phyloP scores from a whole-genome alignment of 352 stramenopile species.

The Phytopythium chamaehyphon region DNA sequence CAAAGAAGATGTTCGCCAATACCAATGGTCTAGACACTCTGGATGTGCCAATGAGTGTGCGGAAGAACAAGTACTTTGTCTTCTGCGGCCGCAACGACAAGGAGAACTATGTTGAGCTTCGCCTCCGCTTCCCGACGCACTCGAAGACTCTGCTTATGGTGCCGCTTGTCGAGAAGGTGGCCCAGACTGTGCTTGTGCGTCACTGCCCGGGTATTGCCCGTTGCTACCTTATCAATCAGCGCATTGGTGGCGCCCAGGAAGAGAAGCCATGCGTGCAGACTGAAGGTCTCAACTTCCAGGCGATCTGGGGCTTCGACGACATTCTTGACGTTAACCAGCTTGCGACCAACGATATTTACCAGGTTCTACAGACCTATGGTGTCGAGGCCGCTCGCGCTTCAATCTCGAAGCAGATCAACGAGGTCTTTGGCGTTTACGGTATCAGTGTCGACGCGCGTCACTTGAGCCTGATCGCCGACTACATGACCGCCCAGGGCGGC shows the following conservation, averaged over 20 bases:
- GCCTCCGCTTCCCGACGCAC: constrained; percentile 85
- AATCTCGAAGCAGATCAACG: constrained; percentile 98
- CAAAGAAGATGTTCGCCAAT: constrained; percentile 33
- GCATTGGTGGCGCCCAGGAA: constrained; percentile 68
- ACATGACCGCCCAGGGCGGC: constrained; percentile 98
- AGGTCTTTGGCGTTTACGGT: constrained; percentile 99
- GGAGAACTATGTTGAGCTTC: constrained; percentile 80
- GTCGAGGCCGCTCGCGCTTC: constrained; percentile 96
- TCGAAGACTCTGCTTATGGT: constrained; percentile 89
- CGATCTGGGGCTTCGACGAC: constrained; percentile 94
- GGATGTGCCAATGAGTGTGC: constrained; percentile 64
- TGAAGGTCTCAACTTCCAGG: constrained; percentile 98
- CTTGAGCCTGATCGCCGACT: constrained; percentile 98
- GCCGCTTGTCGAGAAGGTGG: constrained; percentile 83
- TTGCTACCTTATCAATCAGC: constrained; percentile 89
- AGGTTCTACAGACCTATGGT: constrained; percentile 96
- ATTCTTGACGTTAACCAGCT: constrained; percentile 94
- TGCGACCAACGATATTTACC: constrained; percentile 98
- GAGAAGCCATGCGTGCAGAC: constrained; percentile 89
- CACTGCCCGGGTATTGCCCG: constrained; percentile 85
- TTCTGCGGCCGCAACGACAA: constrained; percentile 76
- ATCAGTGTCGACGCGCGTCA: constrained; percentile 98
- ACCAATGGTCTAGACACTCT: constrained; percentile 65
- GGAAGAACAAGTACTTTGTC: constrained; percentile 87
- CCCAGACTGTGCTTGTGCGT: constrained; percentile 83